Base-by-base conservation (phyloP, 1,139 yeast genomes). In the Trichomonascaceae sp. region DNA sequence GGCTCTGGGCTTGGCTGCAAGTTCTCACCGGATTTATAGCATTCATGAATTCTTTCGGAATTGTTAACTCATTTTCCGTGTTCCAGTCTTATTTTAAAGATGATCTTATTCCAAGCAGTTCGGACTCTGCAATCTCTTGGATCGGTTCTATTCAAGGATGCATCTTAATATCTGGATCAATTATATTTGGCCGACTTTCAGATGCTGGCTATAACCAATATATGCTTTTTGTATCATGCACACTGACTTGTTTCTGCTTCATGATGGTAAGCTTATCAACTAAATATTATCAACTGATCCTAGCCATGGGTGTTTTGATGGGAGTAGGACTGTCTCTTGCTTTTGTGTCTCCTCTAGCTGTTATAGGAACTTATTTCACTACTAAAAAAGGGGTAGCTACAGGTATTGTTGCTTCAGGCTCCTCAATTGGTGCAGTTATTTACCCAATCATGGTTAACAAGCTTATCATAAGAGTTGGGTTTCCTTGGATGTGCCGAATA, bases 1-100 rank as follows among this genome's bases (percentile, higher is more conserved):
- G 72, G 2, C 41, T 58, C 7, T 43, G 50, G 22, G 72, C 71
- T 1, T 68, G 70, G 69, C 55, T 65, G 8, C 69, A 66, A 47
- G 70, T 67, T 0, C 32, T 64, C 0, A 69, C 67, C 0, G 70
- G 69, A 0, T 80, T 81, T 57, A 62, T 80, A 54, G 81, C 84
- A 0, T 68, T 79, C 22, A 68, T 80, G 44, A 78, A 80, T 19
- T 74, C 75, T 43, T 80, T 83, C 70, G 89, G 89, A 1, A 65
- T 83, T 18, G 75, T 80, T 58, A 83, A 82, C 58, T 68, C 84
- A 1, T 71, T 79, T 52, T 88, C 88, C 53, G 84, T 83, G 1
- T 79, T 82, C 53, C 85, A 84, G 64, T 75, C 82, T 1, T 83
- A 83, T 61, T 76, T 83, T 19, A 66, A 78, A 4, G 65, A 67